phyloP scores from a whole-genome alignment of 495 filamentous ascomycete genomes.

The Penicillium steckii region DNA sequence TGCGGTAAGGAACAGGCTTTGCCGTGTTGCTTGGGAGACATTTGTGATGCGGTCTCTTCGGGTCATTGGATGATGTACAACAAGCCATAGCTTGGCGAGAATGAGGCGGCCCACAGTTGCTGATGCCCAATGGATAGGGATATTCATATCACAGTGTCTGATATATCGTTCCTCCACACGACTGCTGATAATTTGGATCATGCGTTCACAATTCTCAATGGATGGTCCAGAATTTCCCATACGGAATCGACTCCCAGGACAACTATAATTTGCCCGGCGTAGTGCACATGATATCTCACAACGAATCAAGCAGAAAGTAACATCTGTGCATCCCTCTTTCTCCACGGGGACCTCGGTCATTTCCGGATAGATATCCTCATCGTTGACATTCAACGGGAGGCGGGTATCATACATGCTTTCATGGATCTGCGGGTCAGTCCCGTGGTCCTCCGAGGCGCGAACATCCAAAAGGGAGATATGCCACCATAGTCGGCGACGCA shows the following conservation, averaged over 20 bases:
- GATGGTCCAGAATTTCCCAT: constrained; percentile 20
- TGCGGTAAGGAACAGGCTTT: constrained; percentile 71
- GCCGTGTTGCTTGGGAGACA: constrained; percentile 58
- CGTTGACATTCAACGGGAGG: constrained; percentile 77
- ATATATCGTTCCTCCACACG: constrained; percentile 63
- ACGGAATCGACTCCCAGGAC: constrained; percentile 23
- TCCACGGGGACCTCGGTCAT: constrained; percentile 59
- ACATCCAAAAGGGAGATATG: constrained; percentile 74
- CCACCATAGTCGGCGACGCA: constrained; percentile 85
- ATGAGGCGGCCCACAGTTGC: constrained; percentile 67
- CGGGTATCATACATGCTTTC: constrained; percentile 71
- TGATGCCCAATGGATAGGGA: constrained; percentile 70
- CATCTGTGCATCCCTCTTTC: constrained; percentile 66
- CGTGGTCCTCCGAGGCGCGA: constrained; percentile 79
- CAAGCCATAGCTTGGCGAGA: constrained; percentile 66
- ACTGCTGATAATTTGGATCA: constrained; percentile 62
- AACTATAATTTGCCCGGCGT: constrained; percentile 40
- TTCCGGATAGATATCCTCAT: constrained; percentile 67
- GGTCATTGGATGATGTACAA: constrained; percentile 60
- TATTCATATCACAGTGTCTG: constrained; percentile 46
- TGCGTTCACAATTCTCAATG: constrained; percentile 54
- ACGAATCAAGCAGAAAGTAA: constrained; percentile 73
- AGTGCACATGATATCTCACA: constrained; percentile 56
- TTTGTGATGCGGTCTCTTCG: constrained; percentile 31
- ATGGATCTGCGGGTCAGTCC: constrained; percentile 71